Conservation (phyloP, 148 eudicot genomes). For the Rhododendron williamsianum region DNA sequence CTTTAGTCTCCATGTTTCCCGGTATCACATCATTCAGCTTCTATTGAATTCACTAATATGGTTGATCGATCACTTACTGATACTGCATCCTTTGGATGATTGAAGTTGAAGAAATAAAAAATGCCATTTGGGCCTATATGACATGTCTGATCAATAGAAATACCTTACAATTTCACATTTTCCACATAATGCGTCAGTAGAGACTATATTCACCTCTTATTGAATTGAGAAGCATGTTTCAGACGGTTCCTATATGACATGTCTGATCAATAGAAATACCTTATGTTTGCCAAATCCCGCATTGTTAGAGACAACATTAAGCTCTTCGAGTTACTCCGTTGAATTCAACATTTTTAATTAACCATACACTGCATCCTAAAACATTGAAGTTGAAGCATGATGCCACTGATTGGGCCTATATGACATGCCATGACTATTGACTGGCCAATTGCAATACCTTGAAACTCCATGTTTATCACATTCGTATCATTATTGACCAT, state of each 20-base stretch:
- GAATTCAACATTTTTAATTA: neutral
- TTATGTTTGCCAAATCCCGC: neutral
- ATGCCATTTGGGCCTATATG: neutral
- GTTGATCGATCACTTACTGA: neutral
- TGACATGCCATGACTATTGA: neutral
- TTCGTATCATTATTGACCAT: neutral
- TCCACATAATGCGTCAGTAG: neutral
- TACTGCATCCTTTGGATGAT: neutral
- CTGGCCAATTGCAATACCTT: neutral
- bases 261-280: neutral
- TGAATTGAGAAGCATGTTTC: neutral
- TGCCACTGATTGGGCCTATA: neutral
- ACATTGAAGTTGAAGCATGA: neutral
- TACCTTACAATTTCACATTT: neutral
- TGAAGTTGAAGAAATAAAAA: neutral
- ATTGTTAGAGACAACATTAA: neutral
- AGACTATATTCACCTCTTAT: neutral
- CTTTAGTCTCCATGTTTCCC: neutral
- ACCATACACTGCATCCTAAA: neutral
- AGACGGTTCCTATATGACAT: neutral
- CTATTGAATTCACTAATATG: neutral
- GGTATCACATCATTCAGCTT: neutral
- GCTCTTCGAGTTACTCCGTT: neutral
- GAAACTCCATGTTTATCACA: neutral
- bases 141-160: neutral